These are phyloP conservation scores for Colletotrichum sp. DNA, from an alignment of 2,329 filamentous ascomycete genomes.

Conservation along the genomic window DNA sequence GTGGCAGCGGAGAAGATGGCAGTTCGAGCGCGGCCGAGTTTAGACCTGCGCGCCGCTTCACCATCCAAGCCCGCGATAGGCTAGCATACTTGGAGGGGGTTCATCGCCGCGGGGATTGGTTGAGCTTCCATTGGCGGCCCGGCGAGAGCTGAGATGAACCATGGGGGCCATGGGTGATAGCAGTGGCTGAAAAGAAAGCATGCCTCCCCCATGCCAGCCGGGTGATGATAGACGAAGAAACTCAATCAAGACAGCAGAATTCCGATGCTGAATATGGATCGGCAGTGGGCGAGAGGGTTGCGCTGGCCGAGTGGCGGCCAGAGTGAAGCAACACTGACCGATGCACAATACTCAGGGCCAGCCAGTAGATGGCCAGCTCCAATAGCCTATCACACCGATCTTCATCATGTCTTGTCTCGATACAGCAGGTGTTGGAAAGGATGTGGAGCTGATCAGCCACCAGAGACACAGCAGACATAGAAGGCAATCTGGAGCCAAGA, in stretches of 20 bases:
- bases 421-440: neutral
- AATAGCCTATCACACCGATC: neutral
- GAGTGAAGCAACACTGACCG: neutral
- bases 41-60: neutral
- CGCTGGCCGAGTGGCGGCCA: neutral
- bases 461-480: neutral
- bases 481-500: neutral
- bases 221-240: neutral
- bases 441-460: neutral
- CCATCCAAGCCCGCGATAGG: neutral
- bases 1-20: neutral
- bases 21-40: neutral
- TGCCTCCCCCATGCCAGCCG: neutral
- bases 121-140: slow-evolving; percentile 4
- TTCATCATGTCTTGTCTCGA: neutral
- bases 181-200: neutral
- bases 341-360: neutral
- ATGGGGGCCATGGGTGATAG: neutral
- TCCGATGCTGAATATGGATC: neutral
- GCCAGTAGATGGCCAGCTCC: neutral
- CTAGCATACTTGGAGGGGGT: neutral
- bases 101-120: neutral
- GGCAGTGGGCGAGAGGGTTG: neutral
- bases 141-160: slow-evolving; percentile 14
- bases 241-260: neutral